Conservation (phyloP, 2,329 filamentous ascomycete genomes). For the Scleromitrula shiraiana region DNA sequence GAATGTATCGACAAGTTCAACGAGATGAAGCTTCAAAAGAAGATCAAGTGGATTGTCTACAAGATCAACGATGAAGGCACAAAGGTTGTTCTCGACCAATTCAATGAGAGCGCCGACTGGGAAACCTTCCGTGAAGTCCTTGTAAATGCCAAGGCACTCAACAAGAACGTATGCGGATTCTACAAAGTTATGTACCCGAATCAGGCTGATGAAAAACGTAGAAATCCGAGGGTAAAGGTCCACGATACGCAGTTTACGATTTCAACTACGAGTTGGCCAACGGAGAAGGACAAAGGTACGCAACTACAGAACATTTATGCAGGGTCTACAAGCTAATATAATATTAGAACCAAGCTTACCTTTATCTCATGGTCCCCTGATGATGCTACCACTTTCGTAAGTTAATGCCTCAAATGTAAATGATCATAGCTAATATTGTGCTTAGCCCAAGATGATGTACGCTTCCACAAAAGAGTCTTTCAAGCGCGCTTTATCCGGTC, state of each 20-base stretch:
- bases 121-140: slow-evolving; percentile 70
- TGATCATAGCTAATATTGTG: background rate
- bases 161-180: slow-evolving; percentile 48
- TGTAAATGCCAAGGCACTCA: slow-evolving; percentile 63
- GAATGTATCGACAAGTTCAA: slow-evolving; percentile 68
- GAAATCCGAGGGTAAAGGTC: slow-evolving; percentile 57
- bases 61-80: slow-evolving; percentile 79
- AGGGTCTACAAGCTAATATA: slow-evolving; percentile 25
- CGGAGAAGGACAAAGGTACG: slow-evolving; percentile 68
- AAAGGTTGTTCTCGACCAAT: slow-evolving; percentile 73
- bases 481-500: slow-evolving; percentile 68
- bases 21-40: slow-evolving; percentile 75
- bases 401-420: background rate
- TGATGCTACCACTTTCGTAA: slow-evolving; percentile 63
- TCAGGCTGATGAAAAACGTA: slow-evolving; percentile 25
- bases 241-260: slow-evolving; percentile 79
- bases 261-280: slow-evolving; percentile 67
- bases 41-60: slow-evolving; percentile 81
- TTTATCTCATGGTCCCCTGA: slow-evolving; percentile 77
- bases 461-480: slow-evolving; percentile 81
- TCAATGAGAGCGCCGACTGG: slow-evolving; percentile 59
- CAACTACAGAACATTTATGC: too few relatives aligned
- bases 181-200: background rate
- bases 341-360: slow-evolving; percentile 62
- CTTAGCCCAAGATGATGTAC: slow-evolving; percentile 81